These are phyloP conservation scores for Kodamaea anthophila DNA, from an alignment of 1,139 yeast species.

Conservation along the genomic window DNA sequence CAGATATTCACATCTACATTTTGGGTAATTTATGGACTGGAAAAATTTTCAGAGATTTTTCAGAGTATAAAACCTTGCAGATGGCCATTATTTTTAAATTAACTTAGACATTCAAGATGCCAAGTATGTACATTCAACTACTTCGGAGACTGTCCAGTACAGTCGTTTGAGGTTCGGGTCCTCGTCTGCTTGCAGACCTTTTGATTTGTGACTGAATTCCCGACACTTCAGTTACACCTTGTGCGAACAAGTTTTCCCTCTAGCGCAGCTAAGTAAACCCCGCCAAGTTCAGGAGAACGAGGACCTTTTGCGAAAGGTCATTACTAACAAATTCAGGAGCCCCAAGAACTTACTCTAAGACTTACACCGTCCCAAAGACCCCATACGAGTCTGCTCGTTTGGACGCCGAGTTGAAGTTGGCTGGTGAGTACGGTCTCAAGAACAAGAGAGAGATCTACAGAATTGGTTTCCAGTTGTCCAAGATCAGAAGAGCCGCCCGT, in stretches of 20 bases:
- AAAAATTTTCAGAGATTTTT: slow-evolving; percentile 5
- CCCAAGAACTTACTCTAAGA: slow-evolving; percentile 99
- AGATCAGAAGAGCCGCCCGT: slow-evolving; percentile 99
- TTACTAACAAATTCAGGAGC: slow-evolving; percentile 57
- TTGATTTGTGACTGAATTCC: slow-evolving; percentile 59
- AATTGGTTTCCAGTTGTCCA: slow-evolving; percentile 97
- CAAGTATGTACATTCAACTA: slow-evolving; percentile 42
- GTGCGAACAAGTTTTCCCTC: slow-evolving; percentile 5
- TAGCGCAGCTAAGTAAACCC: not conserved
- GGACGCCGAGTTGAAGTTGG: slow-evolving; percentile 98
- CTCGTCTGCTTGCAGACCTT: slow-evolving; percentile 35
- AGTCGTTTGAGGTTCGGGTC: slow-evolving; percentile 62
- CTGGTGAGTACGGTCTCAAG: slow-evolving; percentile 99
- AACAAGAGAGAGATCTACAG: slow-evolving; percentile 99
- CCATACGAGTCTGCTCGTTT: slow-evolving; percentile 99
- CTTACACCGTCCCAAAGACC: slow-evolving; percentile 98
- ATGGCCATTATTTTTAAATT: slow-evolving; percentile 1
- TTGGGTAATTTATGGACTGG: slow-evolving; percentile 4
- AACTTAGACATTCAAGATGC: slow-evolving; percentile 37
- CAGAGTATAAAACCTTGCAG: not conserved
- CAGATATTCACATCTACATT: not conserved
- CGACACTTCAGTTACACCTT: slow-evolving; percentile 74
- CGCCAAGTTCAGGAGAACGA: slow-evolving; percentile 2
- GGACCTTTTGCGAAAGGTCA: slow-evolving; percentile 3
- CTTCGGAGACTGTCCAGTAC: no score